Evolutionary conservation across 2,329 filamentous ascomycete genomes (phyloP), one percentile per base, ranked within the genome.

Genomic region (Aspergillus piperis): DNA sequence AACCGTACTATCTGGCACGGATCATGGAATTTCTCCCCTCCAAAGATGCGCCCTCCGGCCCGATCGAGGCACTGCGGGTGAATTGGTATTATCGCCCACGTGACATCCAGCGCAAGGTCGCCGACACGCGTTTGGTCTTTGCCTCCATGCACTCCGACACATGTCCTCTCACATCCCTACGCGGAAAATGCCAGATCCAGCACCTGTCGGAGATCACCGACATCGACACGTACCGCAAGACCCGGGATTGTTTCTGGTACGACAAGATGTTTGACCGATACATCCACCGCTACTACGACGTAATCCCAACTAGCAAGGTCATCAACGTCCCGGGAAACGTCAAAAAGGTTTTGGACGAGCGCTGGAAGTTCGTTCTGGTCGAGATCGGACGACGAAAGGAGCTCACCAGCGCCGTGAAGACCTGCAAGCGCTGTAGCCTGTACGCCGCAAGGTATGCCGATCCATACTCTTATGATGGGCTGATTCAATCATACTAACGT

Each of bases 1-100:
- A 99, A 79, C 95, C 95, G 58, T 99, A 99, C 80, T 99, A 99
- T 76, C 82, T 99, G 66, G 95, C 91, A 65, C 91, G 95, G 69
- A 95, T 99, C 75, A 99, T 99, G 95, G 94, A 99, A 76, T 98
- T 98, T 75, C 82, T 97, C 69, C 92, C 96, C 72, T 81, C 84
- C 71, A 87, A 93, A 70, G 92, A 94, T 72, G 86, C 93, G 74
- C 79, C 82, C 38, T 83, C 82, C 57, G 86, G 87, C 61, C 88
- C 90, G 1, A 88, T 99, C 65, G 94, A 97, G 73, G 88, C 91
- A 44, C 78, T 99, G 70, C 89, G 93, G 68, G 90, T 98, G 72
- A 99, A 99, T 80, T 99, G 95, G 95, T 97, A 94, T 78, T 98
- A 98, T 77, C 88, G 95, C 42, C 94, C 95, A 59, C 92, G 95